Evolutionary conservation across 2,329 filamentous ascomycete genomes (phyloP).

Genomic region (Botrytis aclada): DNA sequence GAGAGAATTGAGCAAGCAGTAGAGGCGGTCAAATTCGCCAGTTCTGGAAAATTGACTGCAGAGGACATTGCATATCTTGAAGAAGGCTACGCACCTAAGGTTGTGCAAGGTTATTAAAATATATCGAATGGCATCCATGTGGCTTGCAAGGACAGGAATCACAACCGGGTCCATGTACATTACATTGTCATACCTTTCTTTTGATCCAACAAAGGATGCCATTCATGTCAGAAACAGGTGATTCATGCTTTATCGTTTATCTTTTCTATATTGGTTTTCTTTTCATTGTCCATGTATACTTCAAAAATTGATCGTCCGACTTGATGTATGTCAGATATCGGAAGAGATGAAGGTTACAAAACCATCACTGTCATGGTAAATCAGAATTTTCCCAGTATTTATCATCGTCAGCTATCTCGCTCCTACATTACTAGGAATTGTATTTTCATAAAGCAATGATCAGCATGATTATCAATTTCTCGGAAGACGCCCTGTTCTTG

Average conservation of each 20-base stretch:
- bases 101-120: slow-evolving; percentile 25
- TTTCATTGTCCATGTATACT: neutral
- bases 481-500: neutral
- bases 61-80: slow-evolving; percentile 55
- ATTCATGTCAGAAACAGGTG: neutral
- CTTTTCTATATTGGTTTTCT: neutral
- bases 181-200: neutral
- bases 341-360: neutral
- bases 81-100: slow-evolving; percentile 48
- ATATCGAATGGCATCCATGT: slow-evolving; percentile 16
- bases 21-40: slow-evolving; percentile 40
- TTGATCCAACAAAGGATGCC: neutral
- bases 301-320: neutral
- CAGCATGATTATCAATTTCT: neutral
- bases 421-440: neutral
- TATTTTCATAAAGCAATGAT: neutral
- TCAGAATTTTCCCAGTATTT: neutral
- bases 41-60: slow-evolving; percentile 46
- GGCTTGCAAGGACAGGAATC: slow-evolving; percentile 11
- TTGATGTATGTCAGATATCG: neutral
- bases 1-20: slow-evolving; percentile 55
- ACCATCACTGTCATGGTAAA: neutral
- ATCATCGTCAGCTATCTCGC: neutral
- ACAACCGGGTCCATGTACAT: neutral
- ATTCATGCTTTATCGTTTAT: slow-evolving; percentile 8